Conservation (phyloP, 176 grass and related monocot species). For the sorghum (Sorghum bicolor) region Sorghum_bicolor_NCBIv3 NC_012871.2:75483001-75483500, state of each 20-base stretch:
- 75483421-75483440: too few relatives aligned
- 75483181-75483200: conserved; percentile 60
- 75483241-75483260: conserved; percentile 52
- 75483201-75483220: conserved; percentile 54
- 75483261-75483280: conserved; percentile 49
- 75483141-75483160: background rate
- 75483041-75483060: conserved; percentile 76
- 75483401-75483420: background rate
- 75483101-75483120: conserved; percentile 19
- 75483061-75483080: conserved; percentile 77
- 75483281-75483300: conserved; percentile 15
- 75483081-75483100: conserved; percentile 64
- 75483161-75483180: conserved; percentile 60
- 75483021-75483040: conserved; percentile 85
- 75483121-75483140: background rate
- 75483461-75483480: background rate
- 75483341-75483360: background rate
- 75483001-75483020: conserved; percentile 76
- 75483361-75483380: background rate
- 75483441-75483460: background rate
- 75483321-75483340: background rate
- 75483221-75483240: conserved; percentile 57
- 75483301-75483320: background rate
- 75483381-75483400: background rate
- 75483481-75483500: background rate